Conservation (phyloP, 495 filamentous ascomycete species). For the Aspergillus indologenus region DNA sequence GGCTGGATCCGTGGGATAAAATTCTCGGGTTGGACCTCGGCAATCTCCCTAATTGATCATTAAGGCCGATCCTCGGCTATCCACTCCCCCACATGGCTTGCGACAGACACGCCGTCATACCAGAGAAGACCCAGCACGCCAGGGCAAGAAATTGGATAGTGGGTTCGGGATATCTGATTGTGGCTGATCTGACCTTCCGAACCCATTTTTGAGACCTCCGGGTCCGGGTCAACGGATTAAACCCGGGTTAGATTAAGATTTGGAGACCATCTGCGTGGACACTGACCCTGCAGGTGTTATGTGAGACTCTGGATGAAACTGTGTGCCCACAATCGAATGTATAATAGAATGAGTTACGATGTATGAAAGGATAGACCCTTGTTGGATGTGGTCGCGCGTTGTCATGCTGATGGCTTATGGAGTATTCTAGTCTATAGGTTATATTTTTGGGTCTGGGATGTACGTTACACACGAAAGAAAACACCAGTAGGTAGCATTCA, state of each 20-base stretch:
- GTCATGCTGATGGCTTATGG: too few relatives aligned
- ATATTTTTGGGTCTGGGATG: too few relatives aligned
- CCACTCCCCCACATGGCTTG: not conserved
- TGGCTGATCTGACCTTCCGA: not conserved
- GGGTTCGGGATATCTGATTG: not conserved
- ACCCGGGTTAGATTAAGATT: too few relatives aligned
- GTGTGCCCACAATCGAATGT: not conserved
- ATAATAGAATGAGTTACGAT: not conserved
- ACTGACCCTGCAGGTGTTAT: not conserved
- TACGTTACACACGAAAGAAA: too few relatives aligned
- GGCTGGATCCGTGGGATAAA: conserved; percentile 16
- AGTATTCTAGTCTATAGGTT: too few relatives aligned
- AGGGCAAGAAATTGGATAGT: not conserved
- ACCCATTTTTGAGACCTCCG: too few relatives aligned
- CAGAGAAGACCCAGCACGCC: not conserved
- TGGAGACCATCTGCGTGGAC: too few relatives aligned
- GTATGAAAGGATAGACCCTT: not conserved
- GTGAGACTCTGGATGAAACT: not conserved
- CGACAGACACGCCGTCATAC: not conserved
- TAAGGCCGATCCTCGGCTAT: not conserved
- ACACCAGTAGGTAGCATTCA: too few relatives aligned
- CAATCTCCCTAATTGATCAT: not conserved
- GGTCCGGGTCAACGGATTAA: too few relatives aligned
- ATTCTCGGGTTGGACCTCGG: not conserved
- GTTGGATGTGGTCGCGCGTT: not conserved